Base-by-base conservation (phyloP, 2,329 filamentous ascomycete species). In the Colletotrichum ledebouriae region DNA sequence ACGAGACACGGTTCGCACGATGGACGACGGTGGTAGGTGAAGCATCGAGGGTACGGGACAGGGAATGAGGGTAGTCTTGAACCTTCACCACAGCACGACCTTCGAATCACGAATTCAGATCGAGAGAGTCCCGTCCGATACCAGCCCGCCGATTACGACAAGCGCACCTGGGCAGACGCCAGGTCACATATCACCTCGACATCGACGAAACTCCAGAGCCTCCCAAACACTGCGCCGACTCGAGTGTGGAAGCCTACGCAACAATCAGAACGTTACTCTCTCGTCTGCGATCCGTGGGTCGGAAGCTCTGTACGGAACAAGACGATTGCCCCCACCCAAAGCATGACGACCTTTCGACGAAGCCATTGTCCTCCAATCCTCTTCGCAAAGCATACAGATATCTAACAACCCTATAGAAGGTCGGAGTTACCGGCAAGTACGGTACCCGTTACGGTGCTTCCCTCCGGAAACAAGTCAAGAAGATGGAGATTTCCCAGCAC, bases 401-500 rank as follows among this genome's bases (percentile, higher is more conserved):
- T 37, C 70, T 67, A 67, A 71, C 67, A 67, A 64, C 59, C 59
- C 22, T 29, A 70, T 39, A 93, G 92, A 97, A 97, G 92, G 94
- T 97, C 90, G 94, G 94, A 84, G 94, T 98, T 84, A 98, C 95
- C 88, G 93, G 72, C 62, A 97, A 97, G 91, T 98, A 97, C 87
- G 94, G 94, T 89, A 94, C 92, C 77, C 95, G 94, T 90, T 97
- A 97, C 86, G 96, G 95, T 94, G 95, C 96, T 83, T 98, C 96
- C 80, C 94, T 98, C 86, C 94, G 94, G 87, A 98, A 98, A 90
- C 94, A 83, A 78, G 81, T 83, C 1, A 98, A 98, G 94, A 98
- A 98, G 93, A 97, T 98, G 92, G 96, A 98, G 92, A 93, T 98
- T 84, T 93, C 93, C 79, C 96, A 98, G 86, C 96, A 99, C 89